Conservation (phyloP, 148 eudicot genomes). For the Diospyros kaki region DNA sequence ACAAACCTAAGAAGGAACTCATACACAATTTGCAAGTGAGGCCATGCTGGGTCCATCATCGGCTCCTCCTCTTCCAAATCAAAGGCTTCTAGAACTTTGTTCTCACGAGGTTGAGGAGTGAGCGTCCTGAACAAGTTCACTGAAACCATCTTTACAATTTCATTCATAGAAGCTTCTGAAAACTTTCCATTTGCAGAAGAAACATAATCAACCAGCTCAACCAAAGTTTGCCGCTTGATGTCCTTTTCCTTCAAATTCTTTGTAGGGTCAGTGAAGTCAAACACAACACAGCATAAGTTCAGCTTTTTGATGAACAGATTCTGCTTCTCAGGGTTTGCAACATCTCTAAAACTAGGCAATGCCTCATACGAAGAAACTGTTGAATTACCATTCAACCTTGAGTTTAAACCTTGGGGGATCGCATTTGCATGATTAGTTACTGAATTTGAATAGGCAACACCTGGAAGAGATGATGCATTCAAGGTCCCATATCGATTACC, state of each 20-base stretch:
- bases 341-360: constrained; percentile 46
- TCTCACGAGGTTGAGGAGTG: constrained; percentile 71
- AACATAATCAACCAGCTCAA: constrained; percentile 48
- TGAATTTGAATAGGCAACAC: constrained; percentile 33
- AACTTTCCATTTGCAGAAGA: constrained; percentile 37
- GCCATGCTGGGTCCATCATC: constrained; percentile 92
- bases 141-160: constrained; percentile 41
- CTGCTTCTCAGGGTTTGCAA: constrained; percentile 42
- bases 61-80: constrained; percentile 89
- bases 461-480: constrained; percentile 36
- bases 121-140: constrained; percentile 62
- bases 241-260: constrained; percentile 50
- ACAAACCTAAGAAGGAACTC: constrained; percentile 81
- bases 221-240: constrained; percentile 42
- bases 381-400: constrained; percentile 29
- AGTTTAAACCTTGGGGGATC: constrained; percentile 28
- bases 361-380: constrained; percentile 29
- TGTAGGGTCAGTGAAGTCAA: constrained; percentile 43
- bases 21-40: constrained; percentile 83
- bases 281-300: constrained; percentile 39
- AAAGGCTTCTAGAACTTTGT: constrained; percentile 51
- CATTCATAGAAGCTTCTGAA: constrained; percentile 36
- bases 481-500: constrained; percentile 40
- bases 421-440: constrained; percentile 37
- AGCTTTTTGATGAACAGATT: constrained; percentile 41